A percentile compares a stretch with the other conserved stretches of the same genome.
These are phyloP conservation scores for Penicillium subrubescens DNA, from an alignment of 495 filamentous ascomycete species.

Conservation along the genomic window DNA sequence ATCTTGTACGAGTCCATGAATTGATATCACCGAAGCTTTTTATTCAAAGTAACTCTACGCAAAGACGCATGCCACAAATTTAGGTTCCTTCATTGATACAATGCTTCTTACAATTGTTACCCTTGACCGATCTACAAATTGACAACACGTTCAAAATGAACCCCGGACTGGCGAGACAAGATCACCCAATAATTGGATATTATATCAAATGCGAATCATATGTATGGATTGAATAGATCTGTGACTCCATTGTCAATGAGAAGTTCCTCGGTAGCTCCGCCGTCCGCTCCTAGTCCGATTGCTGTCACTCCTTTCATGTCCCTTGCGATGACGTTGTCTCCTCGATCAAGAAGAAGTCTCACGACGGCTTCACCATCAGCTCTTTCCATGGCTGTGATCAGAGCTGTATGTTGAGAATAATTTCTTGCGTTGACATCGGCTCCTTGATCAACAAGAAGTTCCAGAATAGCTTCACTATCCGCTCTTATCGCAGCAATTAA, in stretches of 20 bases:
- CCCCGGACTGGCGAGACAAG: not conserved
- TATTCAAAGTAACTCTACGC: not conserved
- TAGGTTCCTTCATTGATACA: not conserved
- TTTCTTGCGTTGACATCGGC: not conserved
- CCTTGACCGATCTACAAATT: no score
- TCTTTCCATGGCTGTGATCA: not conserved
- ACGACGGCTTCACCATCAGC: not conserved
- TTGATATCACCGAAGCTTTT: not conserved
- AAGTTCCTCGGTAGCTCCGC: not conserved
- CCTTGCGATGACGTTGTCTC: not conserved
- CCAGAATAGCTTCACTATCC: not conserved
- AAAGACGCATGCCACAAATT: not conserved
- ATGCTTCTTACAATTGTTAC: not conserved
- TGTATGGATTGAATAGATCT: no score
- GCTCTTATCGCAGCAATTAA: not conserved
- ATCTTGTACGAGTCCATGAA: not conserved
- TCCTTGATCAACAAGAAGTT: not conserved
- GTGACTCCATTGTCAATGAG: not conserved
- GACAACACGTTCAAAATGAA: not conserved
- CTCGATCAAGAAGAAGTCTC: not conserved
- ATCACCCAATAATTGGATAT: no score
- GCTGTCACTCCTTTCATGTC: no score
- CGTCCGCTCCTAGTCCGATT: not conserved
- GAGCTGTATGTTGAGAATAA: slow-evolving; percentile 2
- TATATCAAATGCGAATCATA: no score